Conservation (phyloP, 305 asterid species). For the Stenogyne calaminthoides region DNA sequence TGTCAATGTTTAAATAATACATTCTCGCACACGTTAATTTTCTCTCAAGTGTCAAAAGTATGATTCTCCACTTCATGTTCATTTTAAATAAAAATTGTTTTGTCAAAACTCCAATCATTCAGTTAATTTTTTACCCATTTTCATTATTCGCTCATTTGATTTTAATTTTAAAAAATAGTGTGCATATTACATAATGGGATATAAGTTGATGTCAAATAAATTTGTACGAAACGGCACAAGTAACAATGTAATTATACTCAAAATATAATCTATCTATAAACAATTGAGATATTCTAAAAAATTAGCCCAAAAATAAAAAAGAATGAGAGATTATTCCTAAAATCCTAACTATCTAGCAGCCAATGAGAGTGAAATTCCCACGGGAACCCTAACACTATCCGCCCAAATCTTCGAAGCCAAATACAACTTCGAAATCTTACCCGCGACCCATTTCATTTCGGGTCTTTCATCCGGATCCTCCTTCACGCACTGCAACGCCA, state of each 20-base stretch:
- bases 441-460: conserved; percentile 89
- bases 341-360: conserved; percentile 47
- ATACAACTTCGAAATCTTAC: conserved; percentile 81
- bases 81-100: no score
- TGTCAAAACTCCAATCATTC: no score
- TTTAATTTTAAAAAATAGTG: no score
- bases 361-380: conserved; percentile 71
- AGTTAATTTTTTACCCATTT: no score
- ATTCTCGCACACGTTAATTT: no score
- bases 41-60: no score
- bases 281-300: not conserved
- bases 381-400: conserved; percentile 57
- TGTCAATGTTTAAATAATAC: no score
- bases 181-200: no score
- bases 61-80: no score
- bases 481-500: conserved; percentile 76
- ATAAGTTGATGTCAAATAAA: no score
- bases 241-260: not conserved
- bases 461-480: conserved; percentile 80
- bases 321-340: not conserved
- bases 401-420: conserved; percentile 74
- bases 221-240: no score
- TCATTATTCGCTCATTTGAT: no score
- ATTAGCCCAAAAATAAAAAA: not conserved
- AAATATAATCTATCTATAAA: not conserved